phyloP scores from a whole-genome alignment of 148 eudicot genomes.

The Rhododendron williamsianum region DNA sequence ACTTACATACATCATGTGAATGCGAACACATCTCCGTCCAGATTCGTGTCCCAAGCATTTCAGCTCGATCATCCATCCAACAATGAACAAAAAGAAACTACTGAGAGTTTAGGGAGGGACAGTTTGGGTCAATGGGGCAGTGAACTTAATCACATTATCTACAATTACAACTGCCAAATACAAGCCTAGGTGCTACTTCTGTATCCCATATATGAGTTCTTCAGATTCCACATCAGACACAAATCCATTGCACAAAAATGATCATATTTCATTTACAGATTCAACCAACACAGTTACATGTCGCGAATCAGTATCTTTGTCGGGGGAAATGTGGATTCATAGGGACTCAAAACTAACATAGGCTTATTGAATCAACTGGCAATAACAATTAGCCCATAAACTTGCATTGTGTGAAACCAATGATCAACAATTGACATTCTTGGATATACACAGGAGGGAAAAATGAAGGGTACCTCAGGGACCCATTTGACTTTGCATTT shows the following conservation, averaged over 20 bases:
- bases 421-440: not conserved
- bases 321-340: not conserved
- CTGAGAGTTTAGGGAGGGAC: not conserved
- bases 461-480: not conserved
- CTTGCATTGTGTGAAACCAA: not conserved
- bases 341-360: not conserved
- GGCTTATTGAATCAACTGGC: conserved; percentile 6
- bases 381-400: not conserved
- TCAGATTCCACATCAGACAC: not conserved
- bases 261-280: conserved; percentile 4
- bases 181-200: not conserved
- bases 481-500: not conserved
- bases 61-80: not conserved
- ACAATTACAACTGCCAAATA: not conserved
- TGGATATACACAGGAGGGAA: conserved; percentile 6
- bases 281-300: not conserved
- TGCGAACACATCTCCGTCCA: not conserved
- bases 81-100: conserved; percentile 12
- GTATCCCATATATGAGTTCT: not conserved
- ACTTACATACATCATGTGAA: not conserved
- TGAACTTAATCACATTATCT: not conserved
- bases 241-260: not conserved
- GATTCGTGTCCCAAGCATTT: not conserved
- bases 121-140: not conserved
- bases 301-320: not conserved